Conservation (phyloP, 306 rosid genomes). For the Trifolium dubium region DNA sequence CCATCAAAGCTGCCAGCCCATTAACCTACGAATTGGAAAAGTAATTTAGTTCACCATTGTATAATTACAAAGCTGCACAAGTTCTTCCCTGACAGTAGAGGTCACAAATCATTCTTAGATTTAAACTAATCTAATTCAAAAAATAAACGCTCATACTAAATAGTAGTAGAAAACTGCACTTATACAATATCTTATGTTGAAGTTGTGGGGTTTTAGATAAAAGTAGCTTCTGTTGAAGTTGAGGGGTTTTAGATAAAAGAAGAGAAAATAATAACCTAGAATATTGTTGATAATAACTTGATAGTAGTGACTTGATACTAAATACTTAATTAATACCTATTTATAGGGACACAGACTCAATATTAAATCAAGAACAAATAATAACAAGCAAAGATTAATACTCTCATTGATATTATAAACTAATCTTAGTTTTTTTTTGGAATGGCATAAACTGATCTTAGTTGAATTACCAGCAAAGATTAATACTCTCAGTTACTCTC, state of each 20-base stretch:
- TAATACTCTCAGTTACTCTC: slow-evolving; percentile 24
- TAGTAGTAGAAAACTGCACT: not conserved
- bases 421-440: too few relatives aligned
- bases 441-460: too few relatives aligned
- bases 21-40: slow-evolving; percentile 62
- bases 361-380: too few relatives aligned
- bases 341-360: too few relatives aligned
- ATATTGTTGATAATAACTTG: too few relatives aligned
- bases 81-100: slow-evolving; percentile 26
- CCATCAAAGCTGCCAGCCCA: slow-evolving; percentile 89
- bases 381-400: slow-evolving; percentile 23
- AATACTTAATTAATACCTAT: too few relatives aligned
- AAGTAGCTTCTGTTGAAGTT: not conserved
- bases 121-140: slow-evolving; percentile 16
- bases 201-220: too few relatives aligned
- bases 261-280: too few relatives aligned
- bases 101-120: slow-evolving; percentile 11
- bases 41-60: slow-evolving; percentile 33
- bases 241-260: too few relatives aligned
- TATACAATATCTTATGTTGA: slow-evolving; percentile 5
- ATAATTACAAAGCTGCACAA: slow-evolving; percentile 1
- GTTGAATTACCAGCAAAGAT: slow-evolving; percentile 25
- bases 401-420: not conserved
- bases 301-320: too few relatives aligned
- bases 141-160: slow-evolving; percentile 7